Evolutionary conservation across 805 yeast species (phyloP).

Genomic region (Clavispora santaluciae): DNA sequence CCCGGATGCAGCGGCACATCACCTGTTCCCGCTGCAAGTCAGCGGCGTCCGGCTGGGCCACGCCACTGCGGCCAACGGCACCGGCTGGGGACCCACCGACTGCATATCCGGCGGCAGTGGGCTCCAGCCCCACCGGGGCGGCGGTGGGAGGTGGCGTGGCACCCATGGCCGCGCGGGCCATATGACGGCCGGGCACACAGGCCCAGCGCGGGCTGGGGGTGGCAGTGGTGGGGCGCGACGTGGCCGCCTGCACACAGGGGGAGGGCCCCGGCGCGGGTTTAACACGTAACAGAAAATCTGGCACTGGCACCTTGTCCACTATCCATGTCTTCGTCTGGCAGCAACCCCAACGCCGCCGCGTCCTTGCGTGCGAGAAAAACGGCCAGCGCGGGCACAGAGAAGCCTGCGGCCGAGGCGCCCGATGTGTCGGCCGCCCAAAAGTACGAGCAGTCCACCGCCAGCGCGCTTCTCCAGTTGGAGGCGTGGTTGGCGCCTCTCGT

Average conservation of each 20-base stretch:
- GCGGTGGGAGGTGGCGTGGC: no score
- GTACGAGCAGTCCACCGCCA: slow-evolving; percentile 11
- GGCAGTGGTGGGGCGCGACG: slow-evolving; percentile 1
- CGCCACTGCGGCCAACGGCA: no score
- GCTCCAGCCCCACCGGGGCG: no score
- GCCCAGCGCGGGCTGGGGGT: not conserved
- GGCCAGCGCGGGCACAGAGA: not conserved
- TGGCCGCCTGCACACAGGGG: not conserved
- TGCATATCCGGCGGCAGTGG: no score
- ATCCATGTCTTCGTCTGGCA: slow-evolving; percentile 17
- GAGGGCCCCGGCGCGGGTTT: not conserved
- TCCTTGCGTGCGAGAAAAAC: slow-evolving; percentile 4
- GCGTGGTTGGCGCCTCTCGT: slow-evolving; percentile 51
- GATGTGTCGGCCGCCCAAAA: slow-evolving; percentile 14
- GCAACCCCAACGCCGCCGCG: slow-evolving; percentile 5
- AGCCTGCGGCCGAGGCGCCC: slow-evolving; percentile 1
- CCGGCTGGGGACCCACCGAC: no score
- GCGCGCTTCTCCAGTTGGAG: slow-evolving; percentile 25
- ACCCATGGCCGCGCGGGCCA: no score
- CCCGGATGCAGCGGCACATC: no score
- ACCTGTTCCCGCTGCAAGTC: no score
- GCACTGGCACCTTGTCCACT: not conserved
- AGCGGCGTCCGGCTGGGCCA: no score
- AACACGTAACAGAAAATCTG: slow-evolving; percentile 2
- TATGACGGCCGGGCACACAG: not conserved